Evolutionary conservation across 805 yeast species (phyloP).

Genomic region (Ogataea paradorogensis): DNA sequence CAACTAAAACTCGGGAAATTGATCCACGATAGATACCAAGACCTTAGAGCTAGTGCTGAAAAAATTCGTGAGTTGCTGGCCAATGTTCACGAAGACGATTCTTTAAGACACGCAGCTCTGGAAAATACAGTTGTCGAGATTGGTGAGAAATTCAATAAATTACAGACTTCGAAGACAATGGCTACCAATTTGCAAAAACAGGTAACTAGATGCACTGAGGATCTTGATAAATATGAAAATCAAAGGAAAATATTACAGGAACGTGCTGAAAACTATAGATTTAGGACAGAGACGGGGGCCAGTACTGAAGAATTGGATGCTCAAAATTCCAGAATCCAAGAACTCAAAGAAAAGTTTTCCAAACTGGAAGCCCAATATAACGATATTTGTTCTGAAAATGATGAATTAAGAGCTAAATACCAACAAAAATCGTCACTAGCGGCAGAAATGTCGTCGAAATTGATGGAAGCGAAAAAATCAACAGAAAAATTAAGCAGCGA

Average conservation of each 20-base stretch:
- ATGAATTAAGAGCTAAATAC: constrained; percentile 38
- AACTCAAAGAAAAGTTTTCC: constrained; percentile 10
- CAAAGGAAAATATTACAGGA: constrained; percentile 8
- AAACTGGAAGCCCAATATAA: constrained; percentile 17
- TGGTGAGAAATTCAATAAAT: constrained; percentile 40
- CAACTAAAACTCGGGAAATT: constrained; percentile 37
- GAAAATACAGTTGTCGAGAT: constrained; percentile 40
- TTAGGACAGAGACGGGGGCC: not conserved
- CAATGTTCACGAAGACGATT: constrained; percentile 35
- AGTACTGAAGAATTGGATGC: constrained; percentile 10
- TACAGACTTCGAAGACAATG: constrained; percentile 33
- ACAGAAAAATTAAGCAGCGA: constrained; percentile 29
- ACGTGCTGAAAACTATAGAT: constrained; percentile 11
- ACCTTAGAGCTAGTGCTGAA: constrained; percentile 26
- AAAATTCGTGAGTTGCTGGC: constrained; percentile 22
- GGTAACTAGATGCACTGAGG: constrained; percentile 32
- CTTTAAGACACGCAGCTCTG: constrained; percentile 37
- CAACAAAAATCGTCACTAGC: constrained; percentile 47
- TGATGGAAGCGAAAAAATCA: constrained; percentile 25
- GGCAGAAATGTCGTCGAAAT: constrained; percentile 38
- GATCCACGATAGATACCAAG: constrained; percentile 34
- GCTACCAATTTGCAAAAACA: constrained; percentile 30
- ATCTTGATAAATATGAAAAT: constrained; percentile 22
- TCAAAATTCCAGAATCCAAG: constrained; percentile 4
- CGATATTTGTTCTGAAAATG: constrained; percentile 23